These are phyloP conservation scores for Rhizopogon sp. DNA, from an alignment of 768 basidiomycete genomes.

Conservation along the genomic window DNA sequence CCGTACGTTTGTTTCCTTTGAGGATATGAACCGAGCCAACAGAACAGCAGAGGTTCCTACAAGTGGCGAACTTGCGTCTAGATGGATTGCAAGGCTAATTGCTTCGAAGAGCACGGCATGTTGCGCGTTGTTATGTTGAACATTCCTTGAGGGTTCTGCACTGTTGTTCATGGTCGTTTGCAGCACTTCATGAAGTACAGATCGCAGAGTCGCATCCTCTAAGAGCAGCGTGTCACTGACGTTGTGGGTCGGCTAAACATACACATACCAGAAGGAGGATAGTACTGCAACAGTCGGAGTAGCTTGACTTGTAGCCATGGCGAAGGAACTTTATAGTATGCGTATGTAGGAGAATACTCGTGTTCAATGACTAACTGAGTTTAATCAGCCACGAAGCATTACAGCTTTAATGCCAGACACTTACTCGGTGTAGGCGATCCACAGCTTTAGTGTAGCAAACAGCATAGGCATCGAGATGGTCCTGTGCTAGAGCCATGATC, in stretches of 20 bases:
- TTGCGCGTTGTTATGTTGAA: slow-evolving; percentile 98
- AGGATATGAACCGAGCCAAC: slow-evolving; percentile 93
- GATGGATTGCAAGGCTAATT: slow-evolving; percentile 91
- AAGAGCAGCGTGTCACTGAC: slow-evolving; percentile 3
- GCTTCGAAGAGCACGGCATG: slow-evolving; percentile 98
- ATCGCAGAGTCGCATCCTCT: slow-evolving; percentile 83
- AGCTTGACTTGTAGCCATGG: slow-evolving; percentile 98
- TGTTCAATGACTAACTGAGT: slow-evolving; percentile 83
- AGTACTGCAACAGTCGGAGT: slow-evolving; percentile 88
- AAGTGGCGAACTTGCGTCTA: slow-evolving; percentile 86
- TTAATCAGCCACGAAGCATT: slow-evolving; percentile 6
- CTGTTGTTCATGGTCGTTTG: slow-evolving; percentile 89
- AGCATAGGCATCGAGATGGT: slow-evolving; percentile 83
- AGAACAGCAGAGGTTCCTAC: slow-evolving; percentile 86
- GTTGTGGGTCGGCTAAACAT: neutral
- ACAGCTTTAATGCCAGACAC: slow-evolving; percentile 11
- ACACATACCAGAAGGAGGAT: slow-evolving; percentile 82
- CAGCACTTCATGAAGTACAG: slow-evolving; percentile 75
- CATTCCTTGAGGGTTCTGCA: slow-evolving; percentile 87
- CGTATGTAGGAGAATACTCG: slow-evolving; percentile 83
- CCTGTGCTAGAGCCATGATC: slow-evolving; percentile 92
- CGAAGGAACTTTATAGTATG: slow-evolving; percentile 96
- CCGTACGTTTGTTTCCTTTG: slow-evolving; percentile 97
- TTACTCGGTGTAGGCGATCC: slow-evolving; percentile 77
- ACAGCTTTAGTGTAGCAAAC: slow-evolving; percentile 96